These are phyloP conservation scores for Coffea humblotiana DNA, from an alignment of 305 asterid genomes.

Conservation along the genomic window DNA sequence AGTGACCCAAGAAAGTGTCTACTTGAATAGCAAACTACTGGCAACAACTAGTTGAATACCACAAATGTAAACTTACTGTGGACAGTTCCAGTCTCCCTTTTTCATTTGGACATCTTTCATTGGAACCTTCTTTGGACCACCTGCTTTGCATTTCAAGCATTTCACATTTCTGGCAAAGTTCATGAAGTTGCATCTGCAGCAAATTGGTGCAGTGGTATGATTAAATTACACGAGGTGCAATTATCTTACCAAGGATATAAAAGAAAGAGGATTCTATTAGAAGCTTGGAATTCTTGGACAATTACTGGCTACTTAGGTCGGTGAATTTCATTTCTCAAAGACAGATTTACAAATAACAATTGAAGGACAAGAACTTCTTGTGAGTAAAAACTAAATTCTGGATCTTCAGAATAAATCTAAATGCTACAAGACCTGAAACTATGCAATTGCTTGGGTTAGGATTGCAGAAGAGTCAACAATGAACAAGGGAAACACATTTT, in stretches of 20 bases:
- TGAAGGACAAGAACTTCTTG: not conserved
- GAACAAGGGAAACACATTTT: not conserved
- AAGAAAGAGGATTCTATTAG: not conserved
- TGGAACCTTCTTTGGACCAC: conserved; percentile 37
- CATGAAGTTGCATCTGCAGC: conserved; percentile 77
- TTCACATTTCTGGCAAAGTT: conserved; percentile 62
- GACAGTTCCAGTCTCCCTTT: conserved; percentile 88
- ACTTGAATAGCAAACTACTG: not conserved
- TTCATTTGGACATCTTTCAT: conserved; percentile 42
- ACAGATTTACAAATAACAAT: not conserved
- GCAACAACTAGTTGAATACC: not conserved
- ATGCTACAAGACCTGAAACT: not conserved
- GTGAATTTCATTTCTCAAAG: not conserved
- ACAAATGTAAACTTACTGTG: conserved; percentile 47
- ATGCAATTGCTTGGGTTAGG: no score
- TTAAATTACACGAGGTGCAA: not conserved
- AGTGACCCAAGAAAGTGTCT: not conserved
- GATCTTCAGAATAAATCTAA: not conserved
- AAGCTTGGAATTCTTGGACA: not conserved
- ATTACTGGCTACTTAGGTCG: not conserved
- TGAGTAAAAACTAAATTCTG: not conserved
- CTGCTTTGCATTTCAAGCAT: conserved; percentile 58
- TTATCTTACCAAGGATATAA: not conserved
- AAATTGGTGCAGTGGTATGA: conserved; percentile 16
- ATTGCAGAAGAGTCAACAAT: not conserved